A percentile compares a stretch with the other conserved stretches of the same genome.
Conservation (phyloP, 2,329 filamentous ascomycete genomes). For the Colletotrichum tropicicola region DNA sequence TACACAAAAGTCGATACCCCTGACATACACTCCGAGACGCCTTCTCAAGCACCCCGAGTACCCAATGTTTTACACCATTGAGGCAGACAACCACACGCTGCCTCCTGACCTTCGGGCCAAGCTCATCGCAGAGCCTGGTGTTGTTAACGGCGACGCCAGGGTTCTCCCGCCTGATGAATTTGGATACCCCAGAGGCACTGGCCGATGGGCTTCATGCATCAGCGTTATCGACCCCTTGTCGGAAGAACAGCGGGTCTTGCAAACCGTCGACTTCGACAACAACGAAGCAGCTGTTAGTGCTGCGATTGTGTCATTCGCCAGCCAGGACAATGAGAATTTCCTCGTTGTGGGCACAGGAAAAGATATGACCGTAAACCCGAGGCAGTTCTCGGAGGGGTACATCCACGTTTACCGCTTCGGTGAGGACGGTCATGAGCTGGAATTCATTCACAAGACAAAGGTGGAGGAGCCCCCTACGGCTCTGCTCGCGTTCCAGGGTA, state of each 20-base stretch:
- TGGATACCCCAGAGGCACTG: conserved; percentile 83
- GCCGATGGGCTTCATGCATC: conserved; percentile 96
- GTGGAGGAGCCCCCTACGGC: conserved; percentile 89
- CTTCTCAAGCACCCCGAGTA: conserved; percentile 89
- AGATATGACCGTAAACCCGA: conserved; percentile 83
- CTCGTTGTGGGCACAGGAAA: conserved; percentile 95
- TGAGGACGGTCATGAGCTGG: conserved; percentile 85
- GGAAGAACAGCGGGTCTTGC: conserved; percentile 74
- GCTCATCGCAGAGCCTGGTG: conserved; percentile 75
- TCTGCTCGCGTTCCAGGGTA: conserved; percentile 92
- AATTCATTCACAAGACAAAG: conserved; percentile 97
- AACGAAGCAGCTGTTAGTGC: conserved; percentile 94
- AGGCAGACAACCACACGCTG: conserved; percentile 92
- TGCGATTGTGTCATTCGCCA: conserved; percentile 84
- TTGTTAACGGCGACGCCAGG: conserved; percentile 76
- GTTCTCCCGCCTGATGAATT: conserved; percentile 83
- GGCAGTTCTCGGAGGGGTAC: conserved; percentile 80
- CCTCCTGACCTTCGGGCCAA: conserved; percentile 80
- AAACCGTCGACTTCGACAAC: conserved; percentile 82
- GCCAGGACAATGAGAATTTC: conserved; percentile 88
- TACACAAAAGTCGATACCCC: conserved; percentile 84
- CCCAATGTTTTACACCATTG: conserved; percentile 91
- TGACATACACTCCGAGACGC: conserved; percentile 90
- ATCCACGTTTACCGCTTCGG: conserved; percentile 93
- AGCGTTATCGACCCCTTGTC: conserved; percentile 86